These are phyloP conservation scores for Aspergillus wentii DNA, from an alignment of 495 filamentous ascomycete genomes.

Conservation along the genomic window DNA sequence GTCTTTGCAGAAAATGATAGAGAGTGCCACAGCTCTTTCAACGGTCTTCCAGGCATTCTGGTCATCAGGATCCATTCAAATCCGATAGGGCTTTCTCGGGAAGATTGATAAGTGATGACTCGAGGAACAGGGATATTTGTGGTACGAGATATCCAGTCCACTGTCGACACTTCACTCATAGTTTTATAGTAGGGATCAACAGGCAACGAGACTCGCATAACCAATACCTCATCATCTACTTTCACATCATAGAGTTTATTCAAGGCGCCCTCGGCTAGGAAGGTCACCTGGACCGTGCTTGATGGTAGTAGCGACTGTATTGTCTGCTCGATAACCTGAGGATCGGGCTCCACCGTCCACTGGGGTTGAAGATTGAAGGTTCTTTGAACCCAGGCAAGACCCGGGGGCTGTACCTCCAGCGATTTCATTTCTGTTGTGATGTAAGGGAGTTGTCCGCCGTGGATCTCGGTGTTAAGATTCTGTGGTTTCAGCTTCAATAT, in stretches of 20 bases:
- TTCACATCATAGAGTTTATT: slow-evolving; percentile 16
- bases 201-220: slow-evolving; percentile 50
- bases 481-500: too few species aligned
- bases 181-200: slow-evolving; percentile 49
- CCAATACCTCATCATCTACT: too few species aligned
- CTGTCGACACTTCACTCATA: slow-evolving; percentile 52
- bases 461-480: too few species aligned
- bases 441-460: too few species aligned
- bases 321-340: too few species aligned
- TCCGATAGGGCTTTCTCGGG: slow-evolving; percentile 38
- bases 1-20: too few species aligned
- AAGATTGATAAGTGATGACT: slow-evolving; percentile 43
- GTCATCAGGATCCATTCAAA: slow-evolving; percentile 59
- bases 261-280: slow-evolving; percentile 10
- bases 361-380: too few species aligned
- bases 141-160: slow-evolving; percentile 35
- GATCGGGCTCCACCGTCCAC: too few species aligned
- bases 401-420: too few species aligned
- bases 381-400: too few species aligned
- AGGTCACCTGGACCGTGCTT: background rate
- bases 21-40: slow-evolving; percentile 33
- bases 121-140: slow-evolving; percentile 49
- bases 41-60: slow-evolving; percentile 33
- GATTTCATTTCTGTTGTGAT: too few species aligned
- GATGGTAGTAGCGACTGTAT: too few species aligned